Evolutionary conservation across 495 filamentous ascomycete genomes (phyloP), one percentile per base, ranked within the genome.

Genomic region (Oleoguttula mirabilis): DNA sequence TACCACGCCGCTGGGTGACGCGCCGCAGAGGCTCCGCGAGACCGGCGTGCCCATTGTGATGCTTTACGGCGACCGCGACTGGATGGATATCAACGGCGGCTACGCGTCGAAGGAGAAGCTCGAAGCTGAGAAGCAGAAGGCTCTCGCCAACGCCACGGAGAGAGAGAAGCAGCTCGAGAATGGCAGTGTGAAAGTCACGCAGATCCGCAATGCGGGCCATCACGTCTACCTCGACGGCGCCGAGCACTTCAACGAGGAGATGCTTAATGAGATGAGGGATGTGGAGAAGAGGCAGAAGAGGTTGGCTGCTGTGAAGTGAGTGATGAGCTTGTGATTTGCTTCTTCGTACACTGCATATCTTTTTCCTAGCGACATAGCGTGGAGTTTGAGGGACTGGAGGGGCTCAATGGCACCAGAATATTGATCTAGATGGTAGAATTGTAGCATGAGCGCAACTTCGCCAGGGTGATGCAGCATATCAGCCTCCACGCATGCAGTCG

Each of bases 61-160:
- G 54, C 83, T 95, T 79, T 98, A 98, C 55, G 90, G 90, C 41
- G 86, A 94, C 54, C 75, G 87, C 54, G 90, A 98, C 66, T 98
- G 90, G 90, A 96, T 98, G 90, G 92, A 96, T 52, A 75, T 88
- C 10, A 73, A 73, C 0, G 92, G 88, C 12, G 90, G 90, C 1
- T 79, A 73, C 46, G 85, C 83, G 0, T 77, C 88, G 0, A 73
- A 80, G 54, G 70, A 84, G 62, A 90, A 84, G 64, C 68, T 95
- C 11, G 75, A 79, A 46, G 73, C 83, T 47, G 75, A 79, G 47
- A 72, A 72, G 45, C 63, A 61, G 16, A 68, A 71, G 39, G 66
- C 68, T 1, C 57, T 92, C 21, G 55, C 63, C 12, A 57, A 70
- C 36, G 76, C 71, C 10, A 80, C 71, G 1, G 69, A 71, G 0